Base-by-base conservation (phyloP, 192 early-diverging fungal genomes). In the Diversispora epigaea region DNA sequence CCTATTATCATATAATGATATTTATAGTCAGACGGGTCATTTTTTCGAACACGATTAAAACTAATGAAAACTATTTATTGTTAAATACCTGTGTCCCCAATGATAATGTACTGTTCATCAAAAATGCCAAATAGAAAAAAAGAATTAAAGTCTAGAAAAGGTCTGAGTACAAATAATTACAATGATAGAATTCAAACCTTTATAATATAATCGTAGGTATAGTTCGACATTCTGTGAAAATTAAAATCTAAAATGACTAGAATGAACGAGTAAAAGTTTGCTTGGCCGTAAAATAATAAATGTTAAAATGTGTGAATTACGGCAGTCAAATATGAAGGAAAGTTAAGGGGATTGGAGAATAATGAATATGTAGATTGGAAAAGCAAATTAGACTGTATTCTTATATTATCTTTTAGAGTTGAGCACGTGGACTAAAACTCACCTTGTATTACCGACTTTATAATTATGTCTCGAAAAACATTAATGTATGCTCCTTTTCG, bases 61-160 rank as follows among this genome's bases (percentile, higher is more conserved):
- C 32, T 49, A 40, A 44, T 52, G 9, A 5, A 57, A 57, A 41
- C 6, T 10, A 6, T 19, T 44, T 56, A 10, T 39, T 40, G 11
- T 50, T n/a, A 22, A 70, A 78, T 85, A 88, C 87, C 87, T 43
- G 92, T 91, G 83, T 93, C 92, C 60, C 92, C 92, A 62, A 93
- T 92, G 73, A 93, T 93, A 68, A 93, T 92, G 77, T 92, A 93
- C 87, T 93, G 82, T 79, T 68, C 19, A 19, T 6, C 55, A 40
- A 56, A 71, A 56, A 17, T 66, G 22, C n/a, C 22, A n/a, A 50
- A 39, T 61, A 22, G 4, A 71, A 63, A 45, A 25, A 47, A 54
- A 14, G 21, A 44, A 44, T 0, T 43, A 64, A 64, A 45, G 39
- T 19, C 39, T 41, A 19, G 0, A n/a, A n/a, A 17, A n/a, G 6